Evolutionary conservation across 192 early-diverging fungal species (phyloP), one percentile per base, ranked within the genome.

Genomic region (Podila epicladia): DNA sequence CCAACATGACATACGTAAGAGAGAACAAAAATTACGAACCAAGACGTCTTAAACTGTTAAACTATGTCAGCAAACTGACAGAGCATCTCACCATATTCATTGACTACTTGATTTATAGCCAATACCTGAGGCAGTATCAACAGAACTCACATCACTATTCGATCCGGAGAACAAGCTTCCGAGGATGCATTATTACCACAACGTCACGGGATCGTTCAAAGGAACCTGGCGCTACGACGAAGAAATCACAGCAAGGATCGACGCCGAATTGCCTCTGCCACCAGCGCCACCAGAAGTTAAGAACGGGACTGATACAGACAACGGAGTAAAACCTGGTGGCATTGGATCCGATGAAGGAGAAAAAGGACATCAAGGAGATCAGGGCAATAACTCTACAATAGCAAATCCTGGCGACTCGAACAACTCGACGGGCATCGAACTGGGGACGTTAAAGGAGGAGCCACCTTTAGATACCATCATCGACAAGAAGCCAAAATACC

Each of bases 161-260:
- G 9, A 69, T 26, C 62, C 29, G 26, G 58, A 64, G 45, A 65
- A 57, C 32, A 65, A 49, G 32, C 59, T 64, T 48, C 66, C 61
- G 49, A 64, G 62, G 2, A 71, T 82, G 9, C 87, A 85, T 28
- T 88, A 74, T 51, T 88, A 88, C 49, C 85, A 85, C 58, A 88
- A 88, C 45, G 75, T 86, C 24, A 88, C 85, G 26, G 85, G 85
- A 62, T 77, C 86, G 29, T 88, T 88, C 55, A 83, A 82, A 67
- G 87, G 87, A 67, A 75, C 67, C 20, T 78, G 69, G 74, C 7
- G 13, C 20, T 41, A 66, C 35, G 62, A 73, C 45, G 60, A 74
- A 29, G 69, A 53, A 13, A 58, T 83, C 24, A 55, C 58, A 0
- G 19, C 28, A 19, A 65, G 12, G 5, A 41, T 63, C 33, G 62